Evolutionary conservation across 2,329 filamentous ascomycete species (phyloP).

Genomic region (Epichloe hybrida): DNA sequence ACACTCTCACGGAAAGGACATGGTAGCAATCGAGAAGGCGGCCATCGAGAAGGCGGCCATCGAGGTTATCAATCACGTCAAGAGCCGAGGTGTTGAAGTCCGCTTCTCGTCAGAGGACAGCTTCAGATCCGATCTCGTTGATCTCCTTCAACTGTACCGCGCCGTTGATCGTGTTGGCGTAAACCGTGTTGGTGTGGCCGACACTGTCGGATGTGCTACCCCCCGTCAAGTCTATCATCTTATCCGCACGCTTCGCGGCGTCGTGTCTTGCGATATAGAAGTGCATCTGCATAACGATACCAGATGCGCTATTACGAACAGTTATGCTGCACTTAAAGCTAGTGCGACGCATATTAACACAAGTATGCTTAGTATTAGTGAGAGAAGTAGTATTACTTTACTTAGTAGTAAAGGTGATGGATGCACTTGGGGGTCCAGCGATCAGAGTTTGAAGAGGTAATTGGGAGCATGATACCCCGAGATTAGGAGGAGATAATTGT

Average conservation of each 20-base stretch:
- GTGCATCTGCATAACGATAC: conserved; percentile 44
- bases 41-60: conserved; percentile 48
- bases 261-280: conserved; percentile 56
- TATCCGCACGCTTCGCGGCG: conserved; percentile 57
- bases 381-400: too few species aligned
- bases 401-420: too few species aligned
- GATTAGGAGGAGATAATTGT: too few species aligned
- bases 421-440: too few species aligned
- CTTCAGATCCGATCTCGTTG: conserved; percentile 58
- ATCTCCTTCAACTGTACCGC: conserved; percentile 66
- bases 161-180: conserved; percentile 44
- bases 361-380: too few species aligned
- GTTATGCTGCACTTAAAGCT: conserved; percentile 73
- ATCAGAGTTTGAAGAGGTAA: too few species aligned
- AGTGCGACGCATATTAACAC: conserved; percentile 48
- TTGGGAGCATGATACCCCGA: too few species aligned
- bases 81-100: conserved; percentile 6
- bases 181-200: conserved; percentile 46
- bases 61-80: conserved; percentile 10
- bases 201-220: conserved; percentile 79
- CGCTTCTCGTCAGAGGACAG: conserved; percentile 57
- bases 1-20: conserved; percentile 81
- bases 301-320: conserved; percentile 63
- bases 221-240: conserved; percentile 78
- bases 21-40: conserved; percentile 70